Evolutionary conservation across 164 flowering plant species (phyloP).

Genomic region (Cinnamomum micranthum): DNA sequence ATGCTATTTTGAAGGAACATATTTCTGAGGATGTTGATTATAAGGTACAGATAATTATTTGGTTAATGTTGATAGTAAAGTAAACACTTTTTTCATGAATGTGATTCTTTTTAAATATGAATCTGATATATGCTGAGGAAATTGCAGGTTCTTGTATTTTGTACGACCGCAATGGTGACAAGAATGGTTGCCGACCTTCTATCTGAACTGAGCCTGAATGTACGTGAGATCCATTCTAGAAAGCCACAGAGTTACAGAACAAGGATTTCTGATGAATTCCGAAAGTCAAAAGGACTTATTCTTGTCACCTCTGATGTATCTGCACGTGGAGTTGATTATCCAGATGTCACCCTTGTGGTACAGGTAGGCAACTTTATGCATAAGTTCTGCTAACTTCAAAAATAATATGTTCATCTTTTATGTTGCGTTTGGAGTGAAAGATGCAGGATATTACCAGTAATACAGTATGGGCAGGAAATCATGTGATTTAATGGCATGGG

Average conservation of each 20-base stretch:
- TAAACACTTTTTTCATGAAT: background rate
- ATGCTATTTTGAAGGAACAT: constrained; percentile 73
- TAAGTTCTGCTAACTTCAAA: background rate
- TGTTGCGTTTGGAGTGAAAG: background rate
- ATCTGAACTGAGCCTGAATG: constrained; percentile 75
- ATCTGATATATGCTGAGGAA: background rate
- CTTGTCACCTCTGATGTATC: constrained; percentile 99
- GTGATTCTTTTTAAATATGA: background rate
- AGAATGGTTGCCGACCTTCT: constrained; percentile 77
- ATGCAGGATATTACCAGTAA: too few species aligned
- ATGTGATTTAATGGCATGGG: too few species aligned
- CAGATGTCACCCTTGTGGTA: constrained; percentile 93
- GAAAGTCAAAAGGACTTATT: constrained; percentile 94
- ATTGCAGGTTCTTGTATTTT: constrained; percentile 86
- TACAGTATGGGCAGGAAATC: too few species aligned
- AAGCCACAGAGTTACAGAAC: constrained; percentile 94
- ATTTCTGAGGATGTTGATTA: constrained; percentile 81
- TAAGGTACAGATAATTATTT: constrained; percentile 52
- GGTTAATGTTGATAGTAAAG: background rate
- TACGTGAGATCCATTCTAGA: constrained; percentile 93
- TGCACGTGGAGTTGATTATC: constrained; percentile 99
- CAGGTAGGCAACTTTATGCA: constrained; percentile 53
- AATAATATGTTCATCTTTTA: too few species aligned
- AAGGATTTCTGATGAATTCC: constrained; percentile 87
- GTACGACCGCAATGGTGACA: constrained; percentile 98